Conservation (phyloP, 2,329 filamentous ascomycete species). For the Colletotrichum costaricense region DNA sequence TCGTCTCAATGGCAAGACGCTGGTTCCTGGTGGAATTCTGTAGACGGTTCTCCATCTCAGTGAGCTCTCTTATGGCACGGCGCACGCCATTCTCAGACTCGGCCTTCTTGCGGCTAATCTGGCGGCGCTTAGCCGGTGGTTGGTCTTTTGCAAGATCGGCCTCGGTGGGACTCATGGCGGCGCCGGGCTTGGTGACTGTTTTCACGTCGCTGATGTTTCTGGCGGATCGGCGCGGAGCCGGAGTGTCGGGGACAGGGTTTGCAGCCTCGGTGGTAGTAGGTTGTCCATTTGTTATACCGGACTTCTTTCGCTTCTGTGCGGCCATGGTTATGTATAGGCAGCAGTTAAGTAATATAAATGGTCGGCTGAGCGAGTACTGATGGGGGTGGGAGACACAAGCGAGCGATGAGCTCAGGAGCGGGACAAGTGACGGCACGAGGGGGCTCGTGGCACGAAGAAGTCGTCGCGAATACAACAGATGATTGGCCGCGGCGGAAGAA, state of each 20-base stretch:
- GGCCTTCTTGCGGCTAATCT: constrained; percentile 6
- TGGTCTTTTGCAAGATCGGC: background rate
- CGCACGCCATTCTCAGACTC: constrained; percentile 45
- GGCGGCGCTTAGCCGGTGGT: constrained; percentile 26
- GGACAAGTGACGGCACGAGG: constrained; percentile 15
- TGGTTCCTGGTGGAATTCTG: constrained; percentile 56
- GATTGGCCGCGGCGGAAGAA: constrained; percentile 33
- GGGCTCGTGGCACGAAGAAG: constrained; percentile 2
- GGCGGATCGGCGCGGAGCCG: constrained; percentile 27
- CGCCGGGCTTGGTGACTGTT: constrained; percentile 18
- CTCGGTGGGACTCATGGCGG: constrained; percentile 12
- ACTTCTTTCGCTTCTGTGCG: constrained; percentile 51
- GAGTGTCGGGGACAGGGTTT: background rate
- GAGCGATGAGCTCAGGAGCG: constrained; percentile 20
- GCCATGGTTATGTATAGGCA: constrained; percentile 6
- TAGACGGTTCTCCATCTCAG: constrained; percentile 61
- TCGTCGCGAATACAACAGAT: background rate
- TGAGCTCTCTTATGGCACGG: constrained; percentile 56
- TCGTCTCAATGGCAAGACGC: constrained; percentile 58
- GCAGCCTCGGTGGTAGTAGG: constrained; percentile 24
- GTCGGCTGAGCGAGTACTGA: background rate
- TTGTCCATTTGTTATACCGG: constrained; percentile 33
- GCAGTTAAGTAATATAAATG: background rate
- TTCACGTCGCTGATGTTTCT: constrained; percentile 28
- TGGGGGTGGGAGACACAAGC: background rate